These are phyloP conservation scores for Chrysoporthe cubensis DNA, from an alignment of 2,329 filamentous ascomycete species.

Conservation along the genomic window DNA sequence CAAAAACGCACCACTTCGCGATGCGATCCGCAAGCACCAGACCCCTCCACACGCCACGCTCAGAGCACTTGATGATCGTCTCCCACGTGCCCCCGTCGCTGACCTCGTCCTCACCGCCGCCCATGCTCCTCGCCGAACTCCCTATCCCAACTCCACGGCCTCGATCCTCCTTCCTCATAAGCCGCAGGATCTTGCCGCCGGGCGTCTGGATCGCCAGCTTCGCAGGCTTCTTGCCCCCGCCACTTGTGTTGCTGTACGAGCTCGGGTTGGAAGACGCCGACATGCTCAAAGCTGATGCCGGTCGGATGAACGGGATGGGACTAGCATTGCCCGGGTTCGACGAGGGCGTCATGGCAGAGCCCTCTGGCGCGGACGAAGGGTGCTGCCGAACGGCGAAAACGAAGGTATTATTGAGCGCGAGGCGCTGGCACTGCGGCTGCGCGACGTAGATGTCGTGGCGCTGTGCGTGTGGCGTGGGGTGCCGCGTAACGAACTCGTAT, in stretches of 20 bases:
- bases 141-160: constrained; percentile 52
- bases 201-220: constrained; percentile 96
- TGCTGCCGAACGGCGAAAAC: constrained; percentile 96
- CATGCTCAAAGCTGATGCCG: constrained; percentile 68
- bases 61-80: constrained; percentile 88
- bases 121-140: constrained; percentile 34
- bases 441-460: constrained; percentile 96
- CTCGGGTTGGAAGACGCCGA: constrained; percentile 63
- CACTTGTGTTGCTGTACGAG: constrained; percentile 52
- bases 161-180: constrained; percentile 79
- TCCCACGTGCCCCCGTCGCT: constrained; percentile 81
- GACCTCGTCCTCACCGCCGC: constrained; percentile 53
- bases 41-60: constrained; percentile 79
- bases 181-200: constrained; percentile 87
- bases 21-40: constrained; percentile 82
- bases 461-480: constrained; percentile 97
- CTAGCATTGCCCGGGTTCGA: constrained; percentile 54
- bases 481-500: constrained; percentile 89
- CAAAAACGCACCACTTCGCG: constrained; percentile 90
- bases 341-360: constrained; percentile 46
- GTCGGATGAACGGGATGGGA: constrained; percentile 65
- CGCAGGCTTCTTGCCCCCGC: constrained; percentile 76
- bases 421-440: constrained; percentile 86
- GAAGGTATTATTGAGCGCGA: constrained; percentile 96
- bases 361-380: constrained; percentile 59